These are phyloP conservation scores for Melastoma malabathricum DNA, from an alignment of 345 rosid genomes.

Conservation along the genomic window DNA sequence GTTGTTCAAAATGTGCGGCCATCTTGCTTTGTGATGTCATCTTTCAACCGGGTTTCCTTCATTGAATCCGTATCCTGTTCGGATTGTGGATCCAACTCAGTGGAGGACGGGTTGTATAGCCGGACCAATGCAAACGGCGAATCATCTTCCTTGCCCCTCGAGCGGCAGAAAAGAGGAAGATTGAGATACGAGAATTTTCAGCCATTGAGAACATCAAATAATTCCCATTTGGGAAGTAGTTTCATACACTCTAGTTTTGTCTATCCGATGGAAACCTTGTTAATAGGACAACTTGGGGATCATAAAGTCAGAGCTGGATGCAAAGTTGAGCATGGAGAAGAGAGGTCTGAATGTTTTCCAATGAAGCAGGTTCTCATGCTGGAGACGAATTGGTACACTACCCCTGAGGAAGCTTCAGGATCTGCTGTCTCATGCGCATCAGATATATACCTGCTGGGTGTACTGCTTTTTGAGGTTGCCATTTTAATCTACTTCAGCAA, in stretches of 20 bases:
- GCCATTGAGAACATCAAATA: slow-evolving; percentile 16
- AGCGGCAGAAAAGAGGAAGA: slow-evolving; percentile 23
- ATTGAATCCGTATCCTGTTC: slow-evolving; percentile 93
- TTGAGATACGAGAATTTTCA: slow-evolving; percentile 19
- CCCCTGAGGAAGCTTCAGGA: slow-evolving; percentile 76
- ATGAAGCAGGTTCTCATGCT: slow-evolving; percentile 73
- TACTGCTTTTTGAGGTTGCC: slow-evolving; percentile 87
- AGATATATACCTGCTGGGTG: slow-evolving; percentile 75
- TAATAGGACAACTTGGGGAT: slow-evolving; percentile 24
- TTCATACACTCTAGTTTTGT: slow-evolving; percentile 42
- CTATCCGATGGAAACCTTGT: slow-evolving; percentile 15
- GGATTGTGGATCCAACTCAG: slow-evolving; percentile 89
- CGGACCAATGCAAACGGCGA: slow-evolving; percentile 27
- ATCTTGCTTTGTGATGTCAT: slow-evolving; percentile 88
- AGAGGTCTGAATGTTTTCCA: slow-evolving; percentile 52
- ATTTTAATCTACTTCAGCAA: background rate
- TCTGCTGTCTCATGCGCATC: slow-evolving; percentile 60
- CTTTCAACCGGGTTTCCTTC: slow-evolving; percentile 83
- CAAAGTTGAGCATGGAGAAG: slow-evolving; percentile 38
- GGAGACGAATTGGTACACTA: slow-evolving; percentile 79
- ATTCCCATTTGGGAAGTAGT: slow-evolving; percentile 43
- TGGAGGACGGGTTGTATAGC: slow-evolving; percentile 50
- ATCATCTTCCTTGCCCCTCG: slow-evolving; percentile 27
- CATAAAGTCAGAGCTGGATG: slow-evolving; percentile 21
- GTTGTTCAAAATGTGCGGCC: slow-evolving; percentile 87